Percentiles rank a stretch among this genome's conserved stretches.
phyloP scores from a whole-genome alignment of 2,329 filamentous ascomycete species.

The Ophiostoma sp. region DNA sequence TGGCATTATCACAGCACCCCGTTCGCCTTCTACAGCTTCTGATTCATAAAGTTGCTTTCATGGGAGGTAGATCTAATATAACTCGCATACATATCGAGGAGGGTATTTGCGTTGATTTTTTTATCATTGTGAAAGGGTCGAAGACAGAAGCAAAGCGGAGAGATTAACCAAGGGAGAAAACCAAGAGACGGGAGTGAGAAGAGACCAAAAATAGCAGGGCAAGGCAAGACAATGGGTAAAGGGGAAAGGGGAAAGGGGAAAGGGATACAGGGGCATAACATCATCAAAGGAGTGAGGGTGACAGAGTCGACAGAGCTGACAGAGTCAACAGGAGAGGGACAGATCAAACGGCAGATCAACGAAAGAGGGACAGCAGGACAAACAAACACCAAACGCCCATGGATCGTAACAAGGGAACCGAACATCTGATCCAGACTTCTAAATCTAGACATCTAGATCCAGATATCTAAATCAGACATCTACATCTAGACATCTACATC shows the following conservation, averaged over 20 bases:
- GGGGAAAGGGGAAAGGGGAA: neutral
- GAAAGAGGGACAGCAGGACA: neutral
- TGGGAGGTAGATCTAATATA: conserved; percentile 14
- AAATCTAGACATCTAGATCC: neutral
- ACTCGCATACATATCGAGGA: conserved; percentile 8
- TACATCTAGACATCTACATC: neutral
- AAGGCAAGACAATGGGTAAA: neutral
- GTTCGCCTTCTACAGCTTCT: neutral
- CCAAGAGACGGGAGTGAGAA: too few species aligned
- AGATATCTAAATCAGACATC: conserved; percentile 8
- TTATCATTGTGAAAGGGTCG: neutral
- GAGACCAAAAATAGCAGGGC: neutral
- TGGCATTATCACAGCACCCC: too few species aligned
- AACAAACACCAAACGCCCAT: conserved; percentile 4
- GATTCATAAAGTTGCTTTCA: neutral
- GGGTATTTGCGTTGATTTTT: conserved; percentile 10
- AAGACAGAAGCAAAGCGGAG: conserved; percentile 2
- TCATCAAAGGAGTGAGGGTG: conserved; percentile 9
- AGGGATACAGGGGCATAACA: neutral
- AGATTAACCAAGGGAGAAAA: conserved; percentile 11
- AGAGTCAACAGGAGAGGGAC: neutral
- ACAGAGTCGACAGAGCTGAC: neutral
- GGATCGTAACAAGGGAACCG: too few species aligned
- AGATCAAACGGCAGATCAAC: neutral
- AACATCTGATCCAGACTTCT: neutral